Evolutionary conservation across 495 filamentous ascomycete species (phyloP).

Genomic region (Aspergillus sclerotiicarbonarius): DNA sequence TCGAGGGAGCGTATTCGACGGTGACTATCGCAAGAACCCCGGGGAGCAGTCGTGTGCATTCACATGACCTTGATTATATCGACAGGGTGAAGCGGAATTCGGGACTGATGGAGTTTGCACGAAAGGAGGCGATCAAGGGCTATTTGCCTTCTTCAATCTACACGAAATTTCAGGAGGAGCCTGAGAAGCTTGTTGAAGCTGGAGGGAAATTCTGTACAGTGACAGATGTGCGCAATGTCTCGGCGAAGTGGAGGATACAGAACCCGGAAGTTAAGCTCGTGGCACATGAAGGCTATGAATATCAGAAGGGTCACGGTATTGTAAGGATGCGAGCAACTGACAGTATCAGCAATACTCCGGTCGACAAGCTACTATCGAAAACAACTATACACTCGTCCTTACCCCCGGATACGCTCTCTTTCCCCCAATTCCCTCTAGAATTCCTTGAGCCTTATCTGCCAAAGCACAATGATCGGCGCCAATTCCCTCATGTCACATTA

Average conservation of each 20-base stretch:
- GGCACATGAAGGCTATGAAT: constrained; percentile 52
- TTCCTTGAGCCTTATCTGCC: constrained; percentile 51
- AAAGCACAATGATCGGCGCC: constrained; percentile 26
- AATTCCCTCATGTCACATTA: constrained; percentile 61
- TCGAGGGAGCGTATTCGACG: constrained; percentile 47
- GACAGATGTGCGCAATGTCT: constrained; percentile 52
- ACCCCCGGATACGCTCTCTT: constrained; percentile 45
- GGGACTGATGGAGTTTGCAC: constrained; percentile 51
- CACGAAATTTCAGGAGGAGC: constrained; percentile 49
- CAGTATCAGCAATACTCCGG: constrained; percentile 13
- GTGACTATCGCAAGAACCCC: constrained; percentile 43
- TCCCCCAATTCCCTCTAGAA: constrained; percentile 42
- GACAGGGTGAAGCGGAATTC: constrained; percentile 53
- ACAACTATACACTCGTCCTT: constrained; percentile 26
- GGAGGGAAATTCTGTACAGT: constrained; percentile 50
- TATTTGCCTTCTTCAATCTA: constrained; percentile 54
- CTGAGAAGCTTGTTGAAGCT: constrained; percentile 45
- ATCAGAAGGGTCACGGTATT: constrained; percentile 51
- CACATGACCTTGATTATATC: constrained; percentile 51
- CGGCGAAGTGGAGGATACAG: constrained; percentile 51
- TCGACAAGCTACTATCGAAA: constrained; percentile 14
- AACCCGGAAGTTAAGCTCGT: constrained; percentile 47
- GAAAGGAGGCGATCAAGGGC: constrained; percentile 49
- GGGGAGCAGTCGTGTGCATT: constrained; percentile 42
- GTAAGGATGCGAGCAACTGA: constrained; percentile 32